Evolutionary conservation across 164 flowering plant species (phyloP).

Genomic region (Cinnamomum chago): DNA sequence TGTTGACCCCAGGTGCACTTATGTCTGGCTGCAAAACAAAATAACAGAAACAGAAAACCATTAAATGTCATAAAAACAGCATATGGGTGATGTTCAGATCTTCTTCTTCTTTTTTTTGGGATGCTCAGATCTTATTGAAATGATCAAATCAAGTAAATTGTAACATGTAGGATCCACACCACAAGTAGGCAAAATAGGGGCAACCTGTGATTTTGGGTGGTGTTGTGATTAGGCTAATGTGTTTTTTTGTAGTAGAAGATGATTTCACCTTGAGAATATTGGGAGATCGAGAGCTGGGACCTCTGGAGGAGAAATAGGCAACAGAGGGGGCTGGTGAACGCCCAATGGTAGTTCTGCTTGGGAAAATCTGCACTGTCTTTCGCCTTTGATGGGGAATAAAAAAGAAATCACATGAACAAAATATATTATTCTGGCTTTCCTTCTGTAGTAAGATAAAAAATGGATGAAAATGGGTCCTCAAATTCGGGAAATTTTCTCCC

Average conservation of each 20-base stretch:
- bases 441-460: too few species aligned
- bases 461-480: too few species aligned
- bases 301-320: constrained; percentile 67
- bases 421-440: too few species aligned
- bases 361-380: constrained; percentile 33
- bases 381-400: constrained; percentile 16
- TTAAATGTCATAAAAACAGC: not conserved
- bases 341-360: constrained; percentile 38
- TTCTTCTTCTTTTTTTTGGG: not conserved
- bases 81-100: not conserved
- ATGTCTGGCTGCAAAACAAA: constrained; percentile 51
- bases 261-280: constrained; percentile 62
- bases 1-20: constrained; percentile 58
- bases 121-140: not conserved
- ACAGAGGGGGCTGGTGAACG: constrained; percentile 52
- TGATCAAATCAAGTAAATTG: not conserved
- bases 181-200: too few species aligned
- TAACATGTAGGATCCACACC: too few species aligned
- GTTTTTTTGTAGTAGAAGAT: not conserved
- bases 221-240: too few species aligned
- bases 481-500: too few species aligned
- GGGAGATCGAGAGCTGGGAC: constrained; percentile 61
- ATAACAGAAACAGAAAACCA: not conserved
- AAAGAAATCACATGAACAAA: too few species aligned
- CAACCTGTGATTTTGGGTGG: too few species aligned